phyloP scores from a whole-genome alignment of 225 moss, liverwort and hornwort species.

The Rhytidiadelphus loreus region DNA sequence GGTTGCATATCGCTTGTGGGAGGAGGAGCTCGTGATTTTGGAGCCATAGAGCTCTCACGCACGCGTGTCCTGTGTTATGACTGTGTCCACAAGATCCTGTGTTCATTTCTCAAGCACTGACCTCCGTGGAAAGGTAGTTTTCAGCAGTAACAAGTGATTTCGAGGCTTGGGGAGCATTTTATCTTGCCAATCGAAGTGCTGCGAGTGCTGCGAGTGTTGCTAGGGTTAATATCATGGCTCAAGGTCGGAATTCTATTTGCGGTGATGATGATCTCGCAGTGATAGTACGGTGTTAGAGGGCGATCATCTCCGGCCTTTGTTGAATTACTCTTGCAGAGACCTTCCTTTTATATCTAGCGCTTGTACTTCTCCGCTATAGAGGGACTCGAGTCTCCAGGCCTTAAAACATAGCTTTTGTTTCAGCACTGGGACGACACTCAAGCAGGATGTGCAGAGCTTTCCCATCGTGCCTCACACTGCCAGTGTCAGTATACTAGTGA shows the following conservation, averaged over 20 bases:
- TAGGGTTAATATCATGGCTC: neutral
- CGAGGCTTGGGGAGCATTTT: neutral
- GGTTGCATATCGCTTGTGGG: neutral
- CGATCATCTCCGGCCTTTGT: neutral
- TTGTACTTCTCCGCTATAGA: neutral
- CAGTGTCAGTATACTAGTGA: neutral
- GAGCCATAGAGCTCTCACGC: neutral
- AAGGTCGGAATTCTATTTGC: neutral
- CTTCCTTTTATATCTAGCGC: neutral
- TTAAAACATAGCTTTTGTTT: neutral
- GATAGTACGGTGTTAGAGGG: neutral
- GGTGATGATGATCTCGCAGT: neutral
- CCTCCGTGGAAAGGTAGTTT: neutral
- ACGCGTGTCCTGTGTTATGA: neutral
- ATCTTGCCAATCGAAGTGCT: neutral
- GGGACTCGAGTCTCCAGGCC: neutral
- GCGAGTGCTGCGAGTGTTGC: neutral
- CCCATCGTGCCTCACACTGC: neutral
- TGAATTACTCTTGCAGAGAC: neutral
- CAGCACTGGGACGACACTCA: neutral
- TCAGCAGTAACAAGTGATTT: neutral
- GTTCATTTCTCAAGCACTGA: neutral
- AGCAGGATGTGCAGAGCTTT: neutral
- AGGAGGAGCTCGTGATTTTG: neutral
- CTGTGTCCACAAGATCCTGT: neutral